phyloP scores from a whole-genome alignment of 257 asterid species.

The Rubia yunnanensis region DNA sequence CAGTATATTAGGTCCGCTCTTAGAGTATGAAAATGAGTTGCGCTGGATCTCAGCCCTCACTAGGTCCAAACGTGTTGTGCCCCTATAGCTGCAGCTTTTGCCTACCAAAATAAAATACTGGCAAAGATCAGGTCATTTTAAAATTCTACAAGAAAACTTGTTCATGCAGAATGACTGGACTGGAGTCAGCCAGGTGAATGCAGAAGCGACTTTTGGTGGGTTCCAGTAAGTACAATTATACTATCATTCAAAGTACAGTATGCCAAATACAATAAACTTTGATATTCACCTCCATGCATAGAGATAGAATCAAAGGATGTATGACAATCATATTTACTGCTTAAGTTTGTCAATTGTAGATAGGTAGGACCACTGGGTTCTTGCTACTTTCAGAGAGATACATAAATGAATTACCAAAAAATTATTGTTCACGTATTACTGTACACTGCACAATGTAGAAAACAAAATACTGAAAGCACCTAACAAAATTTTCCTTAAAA shows the following conservation, averaged over 20 bases:
- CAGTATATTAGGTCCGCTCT: constrained; percentile 39
- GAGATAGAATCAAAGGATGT: neutral
- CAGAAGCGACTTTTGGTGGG: neutral
- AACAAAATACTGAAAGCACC: neutral
- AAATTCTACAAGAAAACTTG: neutral
- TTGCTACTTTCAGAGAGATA: neutral
- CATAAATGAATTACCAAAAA: too few relatives aligned
- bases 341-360: neutral
- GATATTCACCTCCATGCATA: neutral
- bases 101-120: constrained; percentile 15
- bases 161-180: neutral
- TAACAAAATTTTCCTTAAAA: neutral
- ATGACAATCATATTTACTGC: neutral
- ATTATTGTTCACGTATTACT: neutral
- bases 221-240: neutral
- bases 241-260: neutral
- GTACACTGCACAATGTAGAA: neutral
- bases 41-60: constrained; percentile 35
- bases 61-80: constrained; percentile 67
- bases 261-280: neutral
- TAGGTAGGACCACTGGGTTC: neutral
- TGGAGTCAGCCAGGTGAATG: neutral
- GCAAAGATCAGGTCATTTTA: neutral
- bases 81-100: constrained; percentile 55
- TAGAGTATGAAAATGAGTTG: constrained; percentile 40